Evolutionary conservation across 2,329 filamentous ascomycete species (phyloP), one percentile per base, ranked within the genome.

Genomic region (Arthrobotrys sphaeroides): DNA sequence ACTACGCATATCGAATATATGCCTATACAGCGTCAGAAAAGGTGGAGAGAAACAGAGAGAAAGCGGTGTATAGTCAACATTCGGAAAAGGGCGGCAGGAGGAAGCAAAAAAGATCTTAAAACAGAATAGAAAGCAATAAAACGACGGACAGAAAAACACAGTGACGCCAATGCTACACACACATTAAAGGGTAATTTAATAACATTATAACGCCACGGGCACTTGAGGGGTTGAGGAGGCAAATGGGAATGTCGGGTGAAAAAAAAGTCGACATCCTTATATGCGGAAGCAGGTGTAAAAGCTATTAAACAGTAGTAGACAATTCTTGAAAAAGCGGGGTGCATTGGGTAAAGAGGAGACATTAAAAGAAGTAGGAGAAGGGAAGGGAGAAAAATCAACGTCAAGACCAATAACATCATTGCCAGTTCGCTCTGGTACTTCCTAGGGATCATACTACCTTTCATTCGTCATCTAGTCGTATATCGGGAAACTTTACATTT

Each of bases 401-500:
- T n/a, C 31, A 38, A 16, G 28, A 38, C 31, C 7, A 38, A 13
- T n/a, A 31, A 38, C 47, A 55, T 38, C 26, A 55, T 55, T 18
- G 51, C 31, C 47, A 53, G 26, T 53, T 53, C 26, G 47, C 26
- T 33, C 31, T 22, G 9, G 51, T 38, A 60, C 40, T 61, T 43
- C 24, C 55, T 49, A 53, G 43, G 53, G 47, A 70, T 61, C 55
- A 49, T 61, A 61, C 55, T 33, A 22, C 55, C 42, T 61, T 67
- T 53, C 65, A 42, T 42, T 69, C 42, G 53, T 55, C 66, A 70
- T 62, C 57, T 62, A 55, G 43, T 62, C 55, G 45, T 70, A 55
- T 62, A 70, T 55, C 26, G 13, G 22, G 36, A 24, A 45, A 67
- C 67, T 61, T 57, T 74, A 74, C 61, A 74, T 66, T 55, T 42